Evolutionary conservation across 1,284 basidiomycete species (phyloP).

Genomic region (Porogramme epimiltina): DNA sequence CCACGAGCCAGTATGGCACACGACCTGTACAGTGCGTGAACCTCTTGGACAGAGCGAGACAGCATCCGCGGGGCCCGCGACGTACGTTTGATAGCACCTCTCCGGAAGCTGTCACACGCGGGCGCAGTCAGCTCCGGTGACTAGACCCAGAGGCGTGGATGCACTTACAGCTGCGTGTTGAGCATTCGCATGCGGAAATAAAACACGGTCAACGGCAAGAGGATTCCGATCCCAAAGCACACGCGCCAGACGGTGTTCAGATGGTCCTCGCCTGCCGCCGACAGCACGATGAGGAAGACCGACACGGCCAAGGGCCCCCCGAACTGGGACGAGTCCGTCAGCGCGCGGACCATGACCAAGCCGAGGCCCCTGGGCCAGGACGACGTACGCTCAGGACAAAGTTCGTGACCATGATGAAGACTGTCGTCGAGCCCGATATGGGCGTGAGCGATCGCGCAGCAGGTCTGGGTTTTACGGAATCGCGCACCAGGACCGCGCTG

Average conservation of each 20-base stretch:
- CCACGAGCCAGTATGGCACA: conserved; percentile 65
- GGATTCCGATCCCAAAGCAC: conserved; percentile 71
- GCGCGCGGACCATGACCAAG: conserved; percentile 10
- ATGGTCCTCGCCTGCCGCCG: conserved; percentile 63
- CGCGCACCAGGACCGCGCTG: conserved; percentile 60
- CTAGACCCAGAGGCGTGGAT: conserved; percentile 2
- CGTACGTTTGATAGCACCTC: conserved; percentile 65
- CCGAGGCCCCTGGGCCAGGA: neutral
- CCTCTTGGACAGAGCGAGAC: conserved; percentile 3
- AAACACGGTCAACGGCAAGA: conserved; percentile 72
- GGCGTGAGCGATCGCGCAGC: conserved; percentile 3
- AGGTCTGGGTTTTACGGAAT: conserved; percentile 1
- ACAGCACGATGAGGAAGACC: conserved; percentile 74
- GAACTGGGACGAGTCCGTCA: conserved; percentile 43
- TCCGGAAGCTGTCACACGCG: conserved; percentile 38
- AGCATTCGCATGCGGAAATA: conserved; percentile 75
- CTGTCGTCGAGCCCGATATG: conserved; percentile 24
- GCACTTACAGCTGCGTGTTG: conserved; percentile 56
- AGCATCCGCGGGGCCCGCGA: conserved; percentile 7
- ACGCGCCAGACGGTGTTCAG: conserved; percentile 77
- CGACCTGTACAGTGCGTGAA: conserved; percentile 35
- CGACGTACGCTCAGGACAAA: conserved; percentile 54
- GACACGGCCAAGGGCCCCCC: conserved; percentile 72
- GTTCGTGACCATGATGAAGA: conserved; percentile 80
- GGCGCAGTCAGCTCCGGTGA: conserved; percentile 2